phyloP scores from a whole-genome alignment of 2,329 filamentous ascomycete genomes.

The Ampelomyces quisqualis region DNA sequence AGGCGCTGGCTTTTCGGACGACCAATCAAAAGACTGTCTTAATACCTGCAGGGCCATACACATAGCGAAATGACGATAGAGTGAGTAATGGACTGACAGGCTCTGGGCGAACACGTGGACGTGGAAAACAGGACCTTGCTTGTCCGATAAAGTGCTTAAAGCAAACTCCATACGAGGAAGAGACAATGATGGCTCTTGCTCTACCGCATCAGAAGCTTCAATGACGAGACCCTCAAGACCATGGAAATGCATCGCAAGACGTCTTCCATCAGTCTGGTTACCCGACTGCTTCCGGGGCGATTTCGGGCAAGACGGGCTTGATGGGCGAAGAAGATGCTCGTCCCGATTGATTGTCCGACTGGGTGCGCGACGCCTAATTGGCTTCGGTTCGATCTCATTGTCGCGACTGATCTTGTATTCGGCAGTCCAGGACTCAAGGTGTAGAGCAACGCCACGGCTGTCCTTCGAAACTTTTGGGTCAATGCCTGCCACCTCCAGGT shows the following conservation, averaged over 20 bases:
- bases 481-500: slow-evolving; percentile 84
- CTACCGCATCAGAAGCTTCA: slow-evolving; percentile 80
- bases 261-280: slow-evolving; percentile 69
- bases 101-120: slow-evolving; percentile 79
- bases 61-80: slow-evolving; percentile 89
- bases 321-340: slow-evolving; percentile 59
- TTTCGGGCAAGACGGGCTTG: slow-evolving; percentile 51
- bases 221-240: slow-evolving; percentile 89
- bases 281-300: slow-evolving; percentile 53
- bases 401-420: slow-evolving; percentile 84
- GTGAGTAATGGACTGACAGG: slow-evolving; percentile 81
- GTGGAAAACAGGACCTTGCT: slow-evolving; percentile 84
- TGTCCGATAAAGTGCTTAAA: slow-evolving; percentile 80
- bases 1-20: slow-evolving; percentile 10
- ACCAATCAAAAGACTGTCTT: slow-evolving; percentile 45
- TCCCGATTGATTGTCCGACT: slow-evolving; percentile 64
- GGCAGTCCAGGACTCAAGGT: slow-evolving; percentile 82
- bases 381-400: slow-evolving; percentile 61
- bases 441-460: slow-evolving; percentile 78
- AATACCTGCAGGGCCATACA: slow-evolving; percentile 79
- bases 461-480: slow-evolving; percentile 81
- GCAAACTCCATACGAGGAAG: slow-evolving; percentile 86
- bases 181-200: slow-evolving; percentile 80
- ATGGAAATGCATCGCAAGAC: slow-evolving; percentile 75
- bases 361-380: slow-evolving; percentile 67